Percentiles rank a stretch among this genome's conserved stretches.
phyloP scores from a whole-genome alignment of 805 yeast species.

The Myxozyma sirexii region DNA sequence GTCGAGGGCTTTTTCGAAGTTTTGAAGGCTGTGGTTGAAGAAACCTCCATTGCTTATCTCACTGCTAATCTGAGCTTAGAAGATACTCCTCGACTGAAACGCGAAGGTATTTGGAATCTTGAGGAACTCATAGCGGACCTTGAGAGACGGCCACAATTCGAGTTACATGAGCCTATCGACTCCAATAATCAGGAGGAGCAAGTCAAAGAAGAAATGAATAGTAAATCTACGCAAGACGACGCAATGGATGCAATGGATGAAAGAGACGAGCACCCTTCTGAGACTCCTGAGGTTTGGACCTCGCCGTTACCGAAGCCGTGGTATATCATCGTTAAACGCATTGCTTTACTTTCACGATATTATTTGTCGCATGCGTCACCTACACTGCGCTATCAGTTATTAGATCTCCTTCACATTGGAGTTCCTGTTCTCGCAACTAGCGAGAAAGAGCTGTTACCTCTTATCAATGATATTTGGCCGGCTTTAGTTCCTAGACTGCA shows the following conservation, averaged over 20 bases:
- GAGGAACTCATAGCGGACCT: conserved; percentile 36
- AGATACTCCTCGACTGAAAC: conserved; percentile 10
- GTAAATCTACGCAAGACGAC: conserved; percentile 38
- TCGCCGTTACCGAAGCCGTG: conserved; percentile 66
- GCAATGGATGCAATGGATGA: conserved; percentile 44
- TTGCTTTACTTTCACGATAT: conserved; percentile 70
- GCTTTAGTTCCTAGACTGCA: conserved; percentile 41
- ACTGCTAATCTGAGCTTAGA: conserved; percentile 6
- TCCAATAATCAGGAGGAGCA: not conserved
- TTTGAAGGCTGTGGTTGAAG: conserved; percentile 61
- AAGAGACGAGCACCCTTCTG: conserved; percentile 35
- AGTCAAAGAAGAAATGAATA: not conserved
- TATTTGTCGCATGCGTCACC: conserved; percentile 68
- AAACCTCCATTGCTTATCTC: conserved; percentile 12
- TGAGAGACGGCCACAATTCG: conserved; percentile 38
- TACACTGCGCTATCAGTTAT: conserved; percentile 57
- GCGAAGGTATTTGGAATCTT: conserved; percentile 33
- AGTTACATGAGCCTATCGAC: conserved; percentile 28
- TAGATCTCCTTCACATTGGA: conserved; percentile 51
- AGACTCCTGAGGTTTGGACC: conserved; percentile 55
- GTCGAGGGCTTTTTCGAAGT: conserved; percentile 74
- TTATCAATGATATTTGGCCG: conserved; percentile 59
- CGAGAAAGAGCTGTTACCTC: conserved; percentile 50
- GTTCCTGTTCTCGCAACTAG: conserved; percentile 60
- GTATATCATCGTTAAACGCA: conserved; percentile 61